Conservation (phyloP, 2,329 filamentous ascomycete genomes). For the Moelleriella libera region DNA sequence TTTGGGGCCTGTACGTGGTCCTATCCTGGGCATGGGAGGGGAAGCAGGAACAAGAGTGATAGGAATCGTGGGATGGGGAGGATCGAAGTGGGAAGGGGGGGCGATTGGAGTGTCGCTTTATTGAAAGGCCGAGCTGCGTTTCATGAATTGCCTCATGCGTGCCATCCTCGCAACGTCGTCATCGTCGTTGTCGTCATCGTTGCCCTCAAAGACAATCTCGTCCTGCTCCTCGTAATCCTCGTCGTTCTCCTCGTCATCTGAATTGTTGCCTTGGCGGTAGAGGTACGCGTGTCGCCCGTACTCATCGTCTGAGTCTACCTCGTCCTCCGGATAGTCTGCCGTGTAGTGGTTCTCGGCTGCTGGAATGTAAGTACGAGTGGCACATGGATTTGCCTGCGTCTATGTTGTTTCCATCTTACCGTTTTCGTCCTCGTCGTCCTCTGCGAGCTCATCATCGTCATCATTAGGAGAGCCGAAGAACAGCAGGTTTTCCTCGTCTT, state of each 20-base stretch:
- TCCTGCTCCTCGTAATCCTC: conserved; percentile 18
- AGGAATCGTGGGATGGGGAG: too few relatives aligned
- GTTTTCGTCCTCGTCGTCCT: conserved; percentile 53
- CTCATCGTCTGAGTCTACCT: conserved; percentile 51
- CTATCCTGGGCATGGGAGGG: too few relatives aligned
- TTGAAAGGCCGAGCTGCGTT: conserved; percentile 13
- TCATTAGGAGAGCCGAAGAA: conserved; percentile 46
- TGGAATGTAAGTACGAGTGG: conserved; percentile 3
- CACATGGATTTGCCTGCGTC: neutral
- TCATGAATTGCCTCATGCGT: conserved; percentile 23
- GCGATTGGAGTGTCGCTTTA: neutral
- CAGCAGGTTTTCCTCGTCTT: conserved; percentile 41
- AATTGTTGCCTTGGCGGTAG: conserved; percentile 37
- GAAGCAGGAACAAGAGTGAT: too few relatives aligned
- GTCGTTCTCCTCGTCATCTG: conserved; percentile 40
- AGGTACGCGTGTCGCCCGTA: conserved; percentile 39
- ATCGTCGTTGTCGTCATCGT: conserved; percentile 20
- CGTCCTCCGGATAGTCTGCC: conserved; percentile 69
- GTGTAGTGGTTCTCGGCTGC: conserved; percentile 65
- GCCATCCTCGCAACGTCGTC: conserved; percentile 20
- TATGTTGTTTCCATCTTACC: conserved; percentile 23
- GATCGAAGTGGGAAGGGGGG: neutral
- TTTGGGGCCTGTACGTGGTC: too few relatives aligned
- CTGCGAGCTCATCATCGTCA: conserved; percentile 44
- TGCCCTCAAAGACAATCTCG: conserved; percentile 22